Percentiles rank a stretch among this genome's conserved stretches.
These are phyloP conservation scores for Calamus simplicifolius DNA, from an alignment of 176 grass and related monocot species.

Conservation along the genomic window DNA sequence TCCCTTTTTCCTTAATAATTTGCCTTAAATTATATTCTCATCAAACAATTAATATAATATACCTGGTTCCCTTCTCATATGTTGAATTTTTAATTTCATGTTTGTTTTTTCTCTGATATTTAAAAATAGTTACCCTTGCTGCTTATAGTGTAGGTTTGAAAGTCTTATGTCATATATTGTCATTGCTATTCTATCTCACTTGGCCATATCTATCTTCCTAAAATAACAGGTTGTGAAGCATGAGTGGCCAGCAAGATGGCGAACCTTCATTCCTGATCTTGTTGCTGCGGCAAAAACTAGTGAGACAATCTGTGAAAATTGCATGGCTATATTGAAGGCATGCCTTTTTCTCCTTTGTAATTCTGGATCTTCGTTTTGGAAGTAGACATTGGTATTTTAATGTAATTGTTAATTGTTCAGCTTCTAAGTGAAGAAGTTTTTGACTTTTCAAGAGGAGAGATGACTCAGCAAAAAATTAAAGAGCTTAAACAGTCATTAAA, in stretches of 20 bases:
- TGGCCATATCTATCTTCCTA: constrained; percentile 9
- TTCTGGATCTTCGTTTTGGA: not conserved
- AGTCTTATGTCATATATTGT: not conserved
- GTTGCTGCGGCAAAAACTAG: constrained; percentile 96
- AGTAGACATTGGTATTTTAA: constrained; percentile 7
- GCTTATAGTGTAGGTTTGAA: not conserved
- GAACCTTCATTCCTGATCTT: constrained; percentile 91
- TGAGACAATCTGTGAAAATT: constrained; percentile 98
- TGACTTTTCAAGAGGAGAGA: constrained; percentile 99
- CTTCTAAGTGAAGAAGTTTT: constrained; percentile 99
- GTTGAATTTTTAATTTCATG: no score
- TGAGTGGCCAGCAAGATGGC: constrained; percentile 94
- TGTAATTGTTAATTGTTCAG: constrained; percentile 27
- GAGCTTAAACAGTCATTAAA: constrained; percentile 97
- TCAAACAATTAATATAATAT: no score
- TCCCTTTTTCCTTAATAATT: no score
- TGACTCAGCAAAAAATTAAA: constrained; percentile 98
- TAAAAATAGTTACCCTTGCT: not conserved
- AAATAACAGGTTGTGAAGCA: constrained; percentile 84
- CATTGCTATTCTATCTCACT: not conserved
- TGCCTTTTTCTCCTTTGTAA: constrained; percentile 13
- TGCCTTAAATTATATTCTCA: no score
- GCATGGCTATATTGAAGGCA: constrained; percentile 99
- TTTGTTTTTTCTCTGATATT: no score
- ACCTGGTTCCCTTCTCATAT: no score